Base-by-base conservation (phyloP, 495 filamentous ascomycete species). In the Friedmanniomyces endolithicus region DNA sequence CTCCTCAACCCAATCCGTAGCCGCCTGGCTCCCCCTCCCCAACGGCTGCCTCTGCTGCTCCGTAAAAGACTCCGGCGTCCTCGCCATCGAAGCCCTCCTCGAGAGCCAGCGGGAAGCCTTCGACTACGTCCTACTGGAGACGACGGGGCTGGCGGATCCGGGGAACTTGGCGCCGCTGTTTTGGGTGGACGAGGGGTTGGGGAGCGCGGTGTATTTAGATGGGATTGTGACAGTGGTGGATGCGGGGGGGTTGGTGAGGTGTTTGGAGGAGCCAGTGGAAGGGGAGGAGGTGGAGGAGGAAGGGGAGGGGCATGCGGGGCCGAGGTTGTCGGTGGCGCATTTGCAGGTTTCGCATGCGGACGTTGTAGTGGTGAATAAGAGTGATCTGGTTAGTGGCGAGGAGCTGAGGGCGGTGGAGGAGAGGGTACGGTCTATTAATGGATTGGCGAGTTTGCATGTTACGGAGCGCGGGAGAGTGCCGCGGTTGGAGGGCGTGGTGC, bases 1-100 rank as follows among this genome's bases (percentile, higher is more conserved):
- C 59, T 88, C 86, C n/a, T n/a, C n/a, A n/a, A n/a, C n/a, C 48
- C 80, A 90, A 58, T 78, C 90, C 68, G 86, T 90, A 1, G 84
- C 92, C 62, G 89, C 95, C 71, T 96, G 90, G 90, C 80, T 97
- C 46, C 87, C 94, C 59, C 81, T 98, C 47, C 88, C 85, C 43
- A 98, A 98, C 64, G 92, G 92, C 55, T 98, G 92, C 72, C 90
- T 98, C 62, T 98, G 92, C 72, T 98, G 92, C 71, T 94, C 90
- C 22, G 90, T 98, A 62, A 98, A 94, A 74, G 90, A 96, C 69
- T 78, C 81, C 8, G 92, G 94, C 41, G 89, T 98, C 48, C 83
- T 83, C 62, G 94, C 92, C 55, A 83, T 98, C 55, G 92, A 98
- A 71, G 86, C 85, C 17, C 74, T 98, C n/a, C 96, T 98, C 87